Base-by-base conservation (phyloP, 257 asterid genomes). In the Solanum gandarillasii region DNA sequence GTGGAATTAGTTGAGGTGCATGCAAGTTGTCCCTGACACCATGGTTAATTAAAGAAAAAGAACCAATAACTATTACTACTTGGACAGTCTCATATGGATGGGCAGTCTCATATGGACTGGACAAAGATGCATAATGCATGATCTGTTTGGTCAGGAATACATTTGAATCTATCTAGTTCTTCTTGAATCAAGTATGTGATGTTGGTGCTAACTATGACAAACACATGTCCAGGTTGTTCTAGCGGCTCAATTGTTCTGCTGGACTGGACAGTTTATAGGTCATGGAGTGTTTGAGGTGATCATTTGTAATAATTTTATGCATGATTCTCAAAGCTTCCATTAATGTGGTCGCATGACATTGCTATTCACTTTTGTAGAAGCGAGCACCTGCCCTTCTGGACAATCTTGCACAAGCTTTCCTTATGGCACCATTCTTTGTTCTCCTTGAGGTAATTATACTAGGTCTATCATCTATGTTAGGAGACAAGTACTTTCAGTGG, bases 361-460 rank as follows among this genome's bases (percentile, higher is more conserved):
- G 11, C 83, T 58, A 11, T 71, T 65, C 46, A 18, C 41, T 87
- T 88, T 83, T 89, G 89, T 88, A 97, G 99, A 97, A 95, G 83
- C 98, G 99, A 67, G 99, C 99, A 12, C 99, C 99, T 70, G 99
- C 99, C n/a, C 91, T 97, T 21, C 78, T 97, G 87, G 98, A 96
- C 95, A 97, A 97, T 92, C 98, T 97, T 72, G 89, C 93, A 87
- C 99, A 96, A 88, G 99, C 99, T 34, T 94, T 97, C 87, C 96
- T 97, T 32, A 96, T 97, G 99, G 99, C 98, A 72, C 99, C 99
- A 34, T 94, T 91, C 91, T 97, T 96, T 89, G 99, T 97, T 31
- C 89, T 97, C 83, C 94, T 97, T 1, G 99, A 97, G 99, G 99
- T 97, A 90, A 87, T 27, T 70, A 67, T 67, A 83, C 58, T 38